phyloP scores from a whole-genome alignment of 345 rosid genomes.

The Moricandia arvensis region DNA sequence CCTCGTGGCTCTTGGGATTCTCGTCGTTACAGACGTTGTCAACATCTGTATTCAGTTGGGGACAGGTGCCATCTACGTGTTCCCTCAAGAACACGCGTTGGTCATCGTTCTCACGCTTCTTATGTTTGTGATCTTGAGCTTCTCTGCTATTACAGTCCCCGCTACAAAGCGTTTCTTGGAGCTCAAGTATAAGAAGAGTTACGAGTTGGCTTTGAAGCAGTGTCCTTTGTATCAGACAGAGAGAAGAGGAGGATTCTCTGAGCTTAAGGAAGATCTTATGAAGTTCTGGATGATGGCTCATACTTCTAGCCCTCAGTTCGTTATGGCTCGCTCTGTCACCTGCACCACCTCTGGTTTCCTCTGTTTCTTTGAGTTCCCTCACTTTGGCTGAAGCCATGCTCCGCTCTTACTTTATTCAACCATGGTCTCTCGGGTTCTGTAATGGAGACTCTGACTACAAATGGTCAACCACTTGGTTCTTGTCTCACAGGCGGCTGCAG shows the following conservation, averaged over 20 bases:
- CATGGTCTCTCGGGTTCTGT: conserved; percentile 56
- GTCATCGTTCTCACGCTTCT: conserved; percentile 60
- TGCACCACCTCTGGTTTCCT: conserved; percentile 76
- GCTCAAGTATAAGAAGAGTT: conserved; percentile 51
- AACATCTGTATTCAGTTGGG: conserved; percentile 73
- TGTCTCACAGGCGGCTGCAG: conserved; percentile 55
- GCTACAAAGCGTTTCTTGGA: conserved; percentile 53
- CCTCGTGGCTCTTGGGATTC: conserved; percentile 61
- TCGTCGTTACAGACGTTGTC: conserved; percentile 62
- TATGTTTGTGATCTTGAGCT: conserved; percentile 53
- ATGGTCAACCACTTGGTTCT: conserved; percentile 68
- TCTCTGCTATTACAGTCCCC: conserved; percentile 59
- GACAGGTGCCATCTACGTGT: conserved; percentile 67
- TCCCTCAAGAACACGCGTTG: conserved; percentile 61
- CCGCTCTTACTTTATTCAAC: conserved; percentile 53
- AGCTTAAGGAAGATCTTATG: conserved; percentile 57
- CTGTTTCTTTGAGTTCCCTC: conserved; percentile 57
- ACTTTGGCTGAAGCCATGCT: conserved; percentile 61
- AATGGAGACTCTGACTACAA: conserved; percentile 71
- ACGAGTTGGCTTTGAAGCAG: conserved; percentile 51
- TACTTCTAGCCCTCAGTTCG: conserved; percentile 81
- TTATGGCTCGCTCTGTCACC: conserved; percentile 72
- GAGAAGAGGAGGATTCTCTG: conserved; percentile 24
- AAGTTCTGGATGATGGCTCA: conserved; percentile 92
- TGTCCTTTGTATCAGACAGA: conserved; percentile 32